A percentile compares a stretch with the other conserved stretches of the same genome.
Evolutionary conservation across 129 eudicot genomes (phyloP).

Genomic region (Artemisia argyi): DNA sequence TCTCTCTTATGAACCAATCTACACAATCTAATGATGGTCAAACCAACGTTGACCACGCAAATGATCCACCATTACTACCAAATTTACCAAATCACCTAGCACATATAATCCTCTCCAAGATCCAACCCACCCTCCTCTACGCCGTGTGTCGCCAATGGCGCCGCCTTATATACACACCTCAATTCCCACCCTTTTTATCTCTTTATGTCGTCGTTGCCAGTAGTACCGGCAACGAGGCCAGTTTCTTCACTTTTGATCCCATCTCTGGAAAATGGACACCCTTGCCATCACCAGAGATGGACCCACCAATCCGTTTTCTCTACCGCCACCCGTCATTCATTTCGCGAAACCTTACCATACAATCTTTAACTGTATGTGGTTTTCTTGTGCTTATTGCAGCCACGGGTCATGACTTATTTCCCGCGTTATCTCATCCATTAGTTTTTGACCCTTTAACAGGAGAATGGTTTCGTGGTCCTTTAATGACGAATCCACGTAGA

Average conservation of each 20-base stretch:
- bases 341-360: conserved; percentile 55
- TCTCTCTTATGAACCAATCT: conserved; percentile 15
- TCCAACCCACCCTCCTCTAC: conserved; percentile 58
- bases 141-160: conserved; percentile 65
- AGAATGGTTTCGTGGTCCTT: conserved; percentile 62
- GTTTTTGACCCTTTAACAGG: conserved; percentile 47
- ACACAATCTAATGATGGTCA: conserved; percentile 20
- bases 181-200: conserved; percentile 59
- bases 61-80: conserved; percentile 42
- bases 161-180: conserved; percentile 61
- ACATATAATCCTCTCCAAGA: conserved; percentile 46
- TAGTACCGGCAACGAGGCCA: not conserved
- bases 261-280: conserved; percentile 43
- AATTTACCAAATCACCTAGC: conserved; percentile 76
- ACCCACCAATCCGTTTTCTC: conserved; percentile 45
- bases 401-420: conserved; percentile 46
- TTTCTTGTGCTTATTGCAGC: conserved; percentile 51
- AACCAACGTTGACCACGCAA: conserved; percentile 29
- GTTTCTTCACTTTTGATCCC: conserved; percentile 47
- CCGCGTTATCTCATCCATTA: conserved; percentile 46
- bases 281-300: conserved; percentile 42
- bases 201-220: conserved; percentile 46
- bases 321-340: conserved; percentile 65
- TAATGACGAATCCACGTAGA: conserved; percentile 43
- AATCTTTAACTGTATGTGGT: conserved; percentile 39